Evolutionary conservation across 257 asterid genomes (phyloP).

Genomic region (Nicotiana tomentosiformis): DNA sequence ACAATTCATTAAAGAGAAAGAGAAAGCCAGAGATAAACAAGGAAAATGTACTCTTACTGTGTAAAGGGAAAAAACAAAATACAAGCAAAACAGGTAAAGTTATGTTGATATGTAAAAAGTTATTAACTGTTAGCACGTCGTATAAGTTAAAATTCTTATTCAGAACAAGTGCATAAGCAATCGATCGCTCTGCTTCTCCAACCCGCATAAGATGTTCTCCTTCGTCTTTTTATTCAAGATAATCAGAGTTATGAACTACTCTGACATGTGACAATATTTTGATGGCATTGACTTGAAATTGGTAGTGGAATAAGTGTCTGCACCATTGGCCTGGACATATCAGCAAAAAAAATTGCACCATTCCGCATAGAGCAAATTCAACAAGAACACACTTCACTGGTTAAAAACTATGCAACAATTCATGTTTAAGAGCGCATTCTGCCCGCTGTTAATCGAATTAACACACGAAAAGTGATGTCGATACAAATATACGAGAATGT

Average conservation of each 20-base stretch:
- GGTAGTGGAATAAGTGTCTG: background rate
- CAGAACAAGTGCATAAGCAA: too few relatives aligned
- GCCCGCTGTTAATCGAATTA: background rate
- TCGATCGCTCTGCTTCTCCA: too few relatives aligned
- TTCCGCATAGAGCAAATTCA: background rate
- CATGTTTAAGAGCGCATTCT: background rate
- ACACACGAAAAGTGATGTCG: background rate
- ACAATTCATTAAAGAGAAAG: too few relatives aligned
- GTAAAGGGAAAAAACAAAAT: too few relatives aligned
- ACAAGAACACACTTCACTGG: background rate
- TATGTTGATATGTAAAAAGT: too few relatives aligned
- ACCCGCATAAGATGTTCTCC: too few relatives aligned
- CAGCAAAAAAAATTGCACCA: background rate
- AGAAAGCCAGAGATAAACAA: too few relatives aligned
- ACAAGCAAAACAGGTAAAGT: too few relatives aligned
- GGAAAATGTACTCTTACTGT: too few relatives aligned
- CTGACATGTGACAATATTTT: background rate
- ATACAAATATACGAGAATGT: background rate
- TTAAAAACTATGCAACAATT: background rate
- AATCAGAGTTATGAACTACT: background rate
- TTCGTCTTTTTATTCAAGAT: too few relatives aligned
- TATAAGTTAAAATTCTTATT: too few relatives aligned
- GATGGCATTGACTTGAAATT: background rate
- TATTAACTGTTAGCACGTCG: too few relatives aligned
- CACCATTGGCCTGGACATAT: background rate